phyloP scores from a whole-genome alignment of 2,329 filamentous ascomycete species.

The Ophiostoma sp. region DNA sequence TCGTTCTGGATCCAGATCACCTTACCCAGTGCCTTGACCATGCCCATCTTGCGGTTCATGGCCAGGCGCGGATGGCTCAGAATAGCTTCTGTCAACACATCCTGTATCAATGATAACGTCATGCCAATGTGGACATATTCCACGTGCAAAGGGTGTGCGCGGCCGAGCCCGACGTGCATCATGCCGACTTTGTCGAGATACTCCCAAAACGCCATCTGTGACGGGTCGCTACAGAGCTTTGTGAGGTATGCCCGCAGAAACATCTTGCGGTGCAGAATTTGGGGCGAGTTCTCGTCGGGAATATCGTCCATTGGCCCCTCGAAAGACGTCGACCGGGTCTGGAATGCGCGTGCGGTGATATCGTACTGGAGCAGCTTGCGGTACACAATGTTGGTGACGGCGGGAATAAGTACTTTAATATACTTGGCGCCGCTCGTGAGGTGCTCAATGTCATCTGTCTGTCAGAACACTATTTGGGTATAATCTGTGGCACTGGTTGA shows the following conservation, averaged over 20 bases:
- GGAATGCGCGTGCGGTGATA: constrained; percentile 73
- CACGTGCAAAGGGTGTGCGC: constrained; percentile 66
- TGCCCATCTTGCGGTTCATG: constrained; percentile 62
- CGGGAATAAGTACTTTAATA: constrained; percentile 75
- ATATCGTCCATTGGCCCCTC: constrained; percentile 61
- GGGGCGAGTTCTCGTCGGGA: constrained; percentile 63
- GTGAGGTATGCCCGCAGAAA: constrained; percentile 70
- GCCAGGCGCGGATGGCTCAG: constrained; percentile 64
- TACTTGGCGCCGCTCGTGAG: constrained; percentile 66
- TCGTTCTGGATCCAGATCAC: constrained; percentile 88
- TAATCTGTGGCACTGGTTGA: neutral
- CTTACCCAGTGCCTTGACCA: constrained; percentile 72
- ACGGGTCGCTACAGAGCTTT: constrained; percentile 69
- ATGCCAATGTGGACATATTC: constrained; percentile 75
- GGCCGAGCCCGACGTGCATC: constrained; percentile 75
- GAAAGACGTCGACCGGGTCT: constrained; percentile 56
- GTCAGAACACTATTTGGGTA: neutral
- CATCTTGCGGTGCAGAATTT: constrained; percentile 72
- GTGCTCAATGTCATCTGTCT: constrained; percentile 64
- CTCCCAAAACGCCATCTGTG: constrained; percentile 72
- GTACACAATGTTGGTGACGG: constrained; percentile 79
- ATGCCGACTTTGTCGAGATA: constrained; percentile 80
- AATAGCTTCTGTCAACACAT: constrained; percentile 71
- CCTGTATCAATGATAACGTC: constrained; percentile 69
- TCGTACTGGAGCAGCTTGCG: constrained; percentile 75